Percentiles rank a stretch among this genome's conserved stretches.
These are phyloP conservation scores for Zygosaccharomyces pseudorouxii DNA, from an alignment of 805 yeast species.

Conservation along the genomic window DNA sequence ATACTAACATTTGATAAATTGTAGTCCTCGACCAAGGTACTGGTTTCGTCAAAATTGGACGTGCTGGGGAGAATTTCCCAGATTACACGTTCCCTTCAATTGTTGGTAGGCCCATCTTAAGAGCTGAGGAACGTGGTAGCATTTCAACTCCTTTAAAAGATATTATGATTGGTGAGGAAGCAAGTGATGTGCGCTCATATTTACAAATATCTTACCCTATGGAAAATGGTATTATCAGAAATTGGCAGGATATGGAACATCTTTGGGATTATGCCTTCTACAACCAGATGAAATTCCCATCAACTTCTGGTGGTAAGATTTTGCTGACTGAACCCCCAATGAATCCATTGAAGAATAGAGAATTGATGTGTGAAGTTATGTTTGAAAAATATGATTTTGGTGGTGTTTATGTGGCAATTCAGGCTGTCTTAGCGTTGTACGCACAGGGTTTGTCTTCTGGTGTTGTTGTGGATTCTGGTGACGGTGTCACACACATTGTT, in stretches of 20 bases:
- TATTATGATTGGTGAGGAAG: conserved; percentile 97
- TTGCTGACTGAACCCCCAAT: conserved; percentile 96
- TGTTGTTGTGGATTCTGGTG: conserved; percentile 95
- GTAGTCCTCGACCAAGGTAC: conserved; percentile 96
- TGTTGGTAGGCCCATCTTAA: conserved; percentile 92
- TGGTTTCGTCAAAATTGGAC: conserved; percentile 94
- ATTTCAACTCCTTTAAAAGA: conserved; percentile 69
- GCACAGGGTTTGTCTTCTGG: conserved; percentile 97
- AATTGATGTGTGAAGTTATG: conserved; percentile 90
- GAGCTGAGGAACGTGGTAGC: conserved; percentile 89
- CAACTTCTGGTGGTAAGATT: conserved; percentile 72
- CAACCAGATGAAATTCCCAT: conserved; percentile 78
- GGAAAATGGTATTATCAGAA: conserved; percentile 96
- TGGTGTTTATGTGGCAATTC: conserved; percentile 93
- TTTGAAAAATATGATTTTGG: conserved; percentile 88
- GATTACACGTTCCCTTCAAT: conserved; percentile 95
- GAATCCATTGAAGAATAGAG: conserved; percentile 91
- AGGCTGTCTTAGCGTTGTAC: conserved; percentile 95
- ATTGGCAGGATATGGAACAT: conserved; percentile 99
- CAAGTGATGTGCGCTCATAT: conserved; percentile 82
- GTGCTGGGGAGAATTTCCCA: conserved; percentile 96
- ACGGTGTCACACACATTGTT: conserved; percentile 94
- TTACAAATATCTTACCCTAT: conserved; percentile 94
- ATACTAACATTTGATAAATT: conserved; percentile 10
- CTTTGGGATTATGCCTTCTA: conserved; percentile 97